phyloP scores from a whole-genome alignment of 345 rosid species.

The Hypericum androsaemum region DNA sequence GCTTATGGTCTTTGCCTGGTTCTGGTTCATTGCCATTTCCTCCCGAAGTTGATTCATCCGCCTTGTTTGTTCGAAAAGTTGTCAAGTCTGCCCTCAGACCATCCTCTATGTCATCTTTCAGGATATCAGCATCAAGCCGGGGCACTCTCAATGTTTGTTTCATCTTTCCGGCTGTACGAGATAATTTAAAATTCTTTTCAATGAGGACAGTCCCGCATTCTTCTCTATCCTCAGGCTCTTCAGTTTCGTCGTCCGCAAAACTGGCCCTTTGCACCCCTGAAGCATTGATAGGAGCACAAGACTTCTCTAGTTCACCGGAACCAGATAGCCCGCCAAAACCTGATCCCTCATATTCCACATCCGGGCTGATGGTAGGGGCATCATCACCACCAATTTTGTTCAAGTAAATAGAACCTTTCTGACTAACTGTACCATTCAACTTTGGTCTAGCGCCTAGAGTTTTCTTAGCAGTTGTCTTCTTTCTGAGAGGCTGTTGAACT shows the following conservation, averaged over 20 bases:
- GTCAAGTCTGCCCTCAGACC: conserved; percentile 14
- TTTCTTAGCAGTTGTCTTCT: conserved; percentile 41
- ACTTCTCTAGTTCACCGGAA: conserved; percentile 21
- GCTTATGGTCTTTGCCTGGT: conserved; percentile 19
- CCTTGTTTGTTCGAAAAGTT: conserved; percentile 14
- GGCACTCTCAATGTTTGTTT: conserved; percentile 10
- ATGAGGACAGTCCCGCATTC: conserved; percentile 14
- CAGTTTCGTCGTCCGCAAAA: conserved; percentile 38
- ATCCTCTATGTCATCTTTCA: conserved; percentile 1
- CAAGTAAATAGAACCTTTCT: conserved; percentile 52
- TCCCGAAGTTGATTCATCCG: conserved; percentile 17
- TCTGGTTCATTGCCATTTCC: conserved; percentile 11
- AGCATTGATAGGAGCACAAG: conserved; percentile 15
- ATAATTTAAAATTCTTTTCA: conserved; percentile 17
- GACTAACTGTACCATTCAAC: conserved; percentile 23
- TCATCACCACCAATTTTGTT: conserved; percentile 27
- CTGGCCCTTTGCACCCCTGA: conserved; percentile 16
- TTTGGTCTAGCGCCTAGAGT: conserved; percentile 50
- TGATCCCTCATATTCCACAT: conserved; percentile 18
- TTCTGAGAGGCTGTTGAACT: conserved; percentile 20
- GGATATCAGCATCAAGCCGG: conserved; percentile 5
- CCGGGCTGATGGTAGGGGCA: conserved; percentile 17
- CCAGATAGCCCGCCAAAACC: conserved; percentile 10
- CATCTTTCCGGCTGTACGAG: conserved; percentile 8
- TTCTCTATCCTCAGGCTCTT: conserved; percentile 41